Percentiles rank a stretch among this genome's conserved stretches.
Conservation (phyloP, 805 yeast genomes). For the Yarrowia sp. region DNA sequence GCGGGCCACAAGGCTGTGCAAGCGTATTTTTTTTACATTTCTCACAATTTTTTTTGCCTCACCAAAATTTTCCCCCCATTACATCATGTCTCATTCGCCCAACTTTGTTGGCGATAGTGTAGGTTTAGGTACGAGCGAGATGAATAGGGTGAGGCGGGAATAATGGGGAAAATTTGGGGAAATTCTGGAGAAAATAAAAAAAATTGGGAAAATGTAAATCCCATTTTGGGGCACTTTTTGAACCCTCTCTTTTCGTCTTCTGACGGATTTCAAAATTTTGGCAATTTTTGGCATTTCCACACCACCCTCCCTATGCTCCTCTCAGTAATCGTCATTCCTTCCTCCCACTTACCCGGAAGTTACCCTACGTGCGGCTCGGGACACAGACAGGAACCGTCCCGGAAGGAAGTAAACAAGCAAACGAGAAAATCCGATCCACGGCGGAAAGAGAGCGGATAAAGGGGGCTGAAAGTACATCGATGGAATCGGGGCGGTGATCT, state of each 20-base stretch:
- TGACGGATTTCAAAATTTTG: too few relatives aligned
- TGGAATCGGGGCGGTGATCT: not conserved
- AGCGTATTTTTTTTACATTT: not conserved
- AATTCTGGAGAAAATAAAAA: not conserved
- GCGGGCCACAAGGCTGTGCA: constrained; percentile 19
- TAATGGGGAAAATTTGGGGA: too few relatives aligned
- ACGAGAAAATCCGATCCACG: too few relatives aligned
- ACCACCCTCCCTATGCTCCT: too few relatives aligned
- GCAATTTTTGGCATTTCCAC: too few relatives aligned
- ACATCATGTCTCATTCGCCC: constrained; percentile 24
- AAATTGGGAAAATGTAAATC: not conserved
- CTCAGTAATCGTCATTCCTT: too few relatives aligned
- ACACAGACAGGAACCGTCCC: not conserved
- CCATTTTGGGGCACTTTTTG: too few relatives aligned
- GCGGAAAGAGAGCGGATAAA: not conserved
- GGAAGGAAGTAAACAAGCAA: constrained; percentile 9
- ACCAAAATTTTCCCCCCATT: not conserved
- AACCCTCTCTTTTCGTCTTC: too few relatives aligned
- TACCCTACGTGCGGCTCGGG: constrained; percentile 11
- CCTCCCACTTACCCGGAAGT: not conserved
- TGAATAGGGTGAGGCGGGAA: too few relatives aligned
- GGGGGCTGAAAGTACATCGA: not conserved
- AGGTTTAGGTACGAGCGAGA: constrained; percentile 24
- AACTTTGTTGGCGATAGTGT: constrained; percentile 18
- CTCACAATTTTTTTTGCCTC: not conserved